Evolutionary conservation across 2,329 filamentous ascomycete species (phyloP).

Genomic region (Aspergillus niger): DNA sequence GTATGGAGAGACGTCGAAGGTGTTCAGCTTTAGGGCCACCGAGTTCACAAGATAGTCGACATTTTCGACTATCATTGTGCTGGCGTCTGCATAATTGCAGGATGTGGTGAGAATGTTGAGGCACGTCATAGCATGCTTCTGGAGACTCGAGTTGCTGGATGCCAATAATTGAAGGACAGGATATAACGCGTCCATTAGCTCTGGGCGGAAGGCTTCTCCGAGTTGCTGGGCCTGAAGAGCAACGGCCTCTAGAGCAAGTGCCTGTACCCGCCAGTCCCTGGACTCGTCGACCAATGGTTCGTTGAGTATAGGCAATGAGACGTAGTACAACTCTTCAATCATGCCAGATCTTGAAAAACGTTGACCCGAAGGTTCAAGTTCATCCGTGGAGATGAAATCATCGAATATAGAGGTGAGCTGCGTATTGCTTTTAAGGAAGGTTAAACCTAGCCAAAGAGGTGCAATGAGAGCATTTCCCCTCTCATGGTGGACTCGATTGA

Average conservation of each 20-base stretch:
- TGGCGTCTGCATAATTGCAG: conserved; percentile 74
- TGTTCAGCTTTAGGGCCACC: conserved; percentile 83
- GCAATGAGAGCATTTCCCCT: conserved; percentile 64
- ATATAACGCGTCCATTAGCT: conserved; percentile 89
- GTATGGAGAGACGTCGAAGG: conserved; percentile 87
- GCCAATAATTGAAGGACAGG: conserved; percentile 87
- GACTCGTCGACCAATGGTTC: conserved; percentile 41
- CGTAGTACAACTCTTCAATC: conserved; percentile 49
- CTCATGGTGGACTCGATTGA: conserved; percentile 63
- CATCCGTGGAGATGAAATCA: conserved; percentile 64
- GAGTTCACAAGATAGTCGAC: conserved; percentile 97
- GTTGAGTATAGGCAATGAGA: conserved; percentile 44
- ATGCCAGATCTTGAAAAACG: conserved; percentile 35
- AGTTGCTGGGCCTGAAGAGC: conserved; percentile 72
- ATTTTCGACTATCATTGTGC: conserved; percentile 81
- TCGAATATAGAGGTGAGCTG: conserved; percentile 59
- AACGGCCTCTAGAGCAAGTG: conserved; percentile 77
- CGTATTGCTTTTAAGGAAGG: conserved; percentile 65
- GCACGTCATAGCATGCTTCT: conserved; percentile 78
- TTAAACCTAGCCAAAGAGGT: conserved; percentile 77
- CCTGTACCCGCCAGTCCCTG: conserved; percentile 71
- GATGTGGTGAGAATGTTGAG: conserved; percentile 76
- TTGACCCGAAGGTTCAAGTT: conserved; percentile 33
- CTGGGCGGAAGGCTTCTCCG: conserved; percentile 70
- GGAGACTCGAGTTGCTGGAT: conserved; percentile 66